These are phyloP conservation scores for Phialophora verrucosa DNA, from an alignment of 2,329 filamentous ascomycete genomes.

Conservation along the genomic window DNA sequence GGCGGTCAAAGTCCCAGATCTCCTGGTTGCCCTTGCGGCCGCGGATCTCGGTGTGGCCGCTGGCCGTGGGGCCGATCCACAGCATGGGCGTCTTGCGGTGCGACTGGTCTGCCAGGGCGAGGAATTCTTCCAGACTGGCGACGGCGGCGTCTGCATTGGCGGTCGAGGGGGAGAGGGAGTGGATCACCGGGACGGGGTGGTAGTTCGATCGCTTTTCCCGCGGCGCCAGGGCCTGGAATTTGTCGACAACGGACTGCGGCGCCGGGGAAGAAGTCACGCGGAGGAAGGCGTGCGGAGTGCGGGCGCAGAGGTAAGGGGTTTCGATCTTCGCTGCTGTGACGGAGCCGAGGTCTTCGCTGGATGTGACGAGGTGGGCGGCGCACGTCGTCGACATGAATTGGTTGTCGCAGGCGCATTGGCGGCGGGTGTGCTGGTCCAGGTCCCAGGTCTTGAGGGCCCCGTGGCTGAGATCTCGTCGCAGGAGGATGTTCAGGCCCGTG, in stretches of 20 bases:
- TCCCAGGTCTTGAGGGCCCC: slow-evolving; percentile 50
- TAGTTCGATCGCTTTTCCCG: slow-evolving; percentile 43
- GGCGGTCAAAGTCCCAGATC: slow-evolving; percentile 49
- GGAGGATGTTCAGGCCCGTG: slow-evolving; percentile 53
- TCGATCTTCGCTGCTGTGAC: slow-evolving; percentile 20
- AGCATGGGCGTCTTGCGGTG: slow-evolving; percentile 51
- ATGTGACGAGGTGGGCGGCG: slow-evolving; percentile 35
- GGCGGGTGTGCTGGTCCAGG: slow-evolving; percentile 44
- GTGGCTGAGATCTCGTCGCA: slow-evolving; percentile 49
- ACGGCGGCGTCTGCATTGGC: slow-evolving; percentile 43
- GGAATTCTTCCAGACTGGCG: slow-evolving; percentile 50
- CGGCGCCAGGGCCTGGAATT: slow-evolving; percentile 44
- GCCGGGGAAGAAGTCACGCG: slow-evolving; percentile 44
- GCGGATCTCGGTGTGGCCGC: slow-evolving; percentile 46
- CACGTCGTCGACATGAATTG: slow-evolving; percentile 49
- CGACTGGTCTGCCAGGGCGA: slow-evolving; percentile 44
- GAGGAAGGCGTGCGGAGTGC: slow-evolving; percentile 48
- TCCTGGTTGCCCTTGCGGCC: slow-evolving; percentile 44
- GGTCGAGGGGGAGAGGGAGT: slow-evolving; percentile 46
- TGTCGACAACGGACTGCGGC: slow-evolving; percentile 39
- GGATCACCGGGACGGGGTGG: slow-evolving; percentile 50
- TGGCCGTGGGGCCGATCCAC: slow-evolving; percentile 50
- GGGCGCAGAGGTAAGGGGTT: slow-evolving; percentile 38
- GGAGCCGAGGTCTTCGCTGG: slow-evolving; percentile 40
- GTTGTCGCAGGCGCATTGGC: slow-evolving; percentile 48